phyloP scores from a whole-genome alignment of 495 filamentous ascomycete species.

The Podospora australis region DNA sequence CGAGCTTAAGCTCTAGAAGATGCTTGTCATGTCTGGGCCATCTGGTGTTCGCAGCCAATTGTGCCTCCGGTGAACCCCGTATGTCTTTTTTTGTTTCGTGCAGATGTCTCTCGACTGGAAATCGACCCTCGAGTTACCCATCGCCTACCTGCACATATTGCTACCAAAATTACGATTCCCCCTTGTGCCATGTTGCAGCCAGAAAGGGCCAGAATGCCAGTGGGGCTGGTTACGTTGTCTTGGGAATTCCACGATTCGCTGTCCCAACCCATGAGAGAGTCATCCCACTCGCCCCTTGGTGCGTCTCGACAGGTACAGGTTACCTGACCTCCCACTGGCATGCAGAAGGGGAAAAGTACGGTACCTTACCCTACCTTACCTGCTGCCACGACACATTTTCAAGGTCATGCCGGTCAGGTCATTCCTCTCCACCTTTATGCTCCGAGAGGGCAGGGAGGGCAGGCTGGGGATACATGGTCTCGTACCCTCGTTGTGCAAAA shows the following conservation, averaged over 20 bases:
- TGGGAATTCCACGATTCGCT: too few relatives aligned
- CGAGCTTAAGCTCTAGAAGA: too few relatives aligned
- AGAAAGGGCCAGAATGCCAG: too few relatives aligned
- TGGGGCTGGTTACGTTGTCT: too few relatives aligned
- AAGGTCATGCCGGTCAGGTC: background rate
- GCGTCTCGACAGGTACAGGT: background rate
- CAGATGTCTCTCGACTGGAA: conserved; percentile 1
- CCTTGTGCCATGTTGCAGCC: too few relatives aligned
- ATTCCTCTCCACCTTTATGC: too few relatives aligned
- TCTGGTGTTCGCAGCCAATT: conserved; percentile 18
- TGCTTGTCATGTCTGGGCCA: conserved; percentile 20
- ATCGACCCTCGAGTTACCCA: background rate
- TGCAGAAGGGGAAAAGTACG: background rate
- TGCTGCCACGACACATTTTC: background rate
- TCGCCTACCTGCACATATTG: too few relatives aligned
- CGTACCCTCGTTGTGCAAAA: background rate
- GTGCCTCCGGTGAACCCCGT: conserved; percentile 14
- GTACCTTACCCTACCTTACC: background rate
- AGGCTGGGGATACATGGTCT: too few relatives aligned
- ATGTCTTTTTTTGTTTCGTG: conserved; percentile 11
- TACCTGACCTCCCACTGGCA: background rate
- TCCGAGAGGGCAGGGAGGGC: too few relatives aligned
- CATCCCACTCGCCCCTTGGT: background rate
- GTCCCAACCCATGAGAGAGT: too few relatives aligned
- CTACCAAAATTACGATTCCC: background rate